Percentiles rank a stretch among this genome's conserved stretches.
phyloP scores from a whole-genome alignment of 805 yeast genomes.

The Yueomyces sinensis region DNA sequence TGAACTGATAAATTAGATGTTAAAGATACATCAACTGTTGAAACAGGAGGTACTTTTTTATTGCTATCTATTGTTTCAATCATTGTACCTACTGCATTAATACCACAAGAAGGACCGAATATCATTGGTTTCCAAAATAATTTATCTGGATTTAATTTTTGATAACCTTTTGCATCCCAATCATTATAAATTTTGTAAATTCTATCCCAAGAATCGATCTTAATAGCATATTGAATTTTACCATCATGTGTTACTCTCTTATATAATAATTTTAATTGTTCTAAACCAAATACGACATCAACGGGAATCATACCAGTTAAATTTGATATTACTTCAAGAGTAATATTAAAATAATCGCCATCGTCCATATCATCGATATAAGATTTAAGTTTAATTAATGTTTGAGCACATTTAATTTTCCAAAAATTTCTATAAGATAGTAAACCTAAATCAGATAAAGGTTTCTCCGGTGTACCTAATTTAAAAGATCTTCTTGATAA shows the following conservation, averaged over 20 bases:
- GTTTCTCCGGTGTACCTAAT: slow-evolving; percentile 91
- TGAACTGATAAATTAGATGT: background rate
- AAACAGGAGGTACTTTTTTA: background rate
- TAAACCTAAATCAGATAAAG: slow-evolving; percentile 75
- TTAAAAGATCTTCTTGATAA: slow-evolving; percentile 60
- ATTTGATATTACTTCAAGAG: slow-evolving; percentile 50
- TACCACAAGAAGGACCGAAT: slow-evolving; percentile 80
- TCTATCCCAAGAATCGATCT: slow-evolving; percentile 29
- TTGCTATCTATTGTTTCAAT: slow-evolving; percentile 11
- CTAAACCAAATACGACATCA: slow-evolving; percentile 80
- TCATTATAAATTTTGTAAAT: slow-evolving; percentile 28
- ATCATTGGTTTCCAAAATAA: slow-evolving; percentile 73
- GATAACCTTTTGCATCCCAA: slow-evolving; percentile 45
- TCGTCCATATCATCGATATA: background rate
- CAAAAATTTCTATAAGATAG: slow-evolving; percentile 80
- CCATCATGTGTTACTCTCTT: slow-evolving; percentile 26
- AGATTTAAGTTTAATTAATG: slow-evolving; percentile 10
- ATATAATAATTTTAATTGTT: slow-evolving; percentile 50
- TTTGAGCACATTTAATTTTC: slow-evolving; percentile 50
- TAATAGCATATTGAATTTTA: slow-evolving; percentile 38
- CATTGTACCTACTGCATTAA: slow-evolving; percentile 34
- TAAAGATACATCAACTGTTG: background rate
- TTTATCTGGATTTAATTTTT: slow-evolving; percentile 35
- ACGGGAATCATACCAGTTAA: slow-evolving; percentile 77
- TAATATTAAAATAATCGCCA: slow-evolving; percentile 16